Evolutionary conservation across 345 rosid genomes (phyloP), one percentile per base, ranked within the genome.

Genomic region (Arabis hirsuta): DNA sequence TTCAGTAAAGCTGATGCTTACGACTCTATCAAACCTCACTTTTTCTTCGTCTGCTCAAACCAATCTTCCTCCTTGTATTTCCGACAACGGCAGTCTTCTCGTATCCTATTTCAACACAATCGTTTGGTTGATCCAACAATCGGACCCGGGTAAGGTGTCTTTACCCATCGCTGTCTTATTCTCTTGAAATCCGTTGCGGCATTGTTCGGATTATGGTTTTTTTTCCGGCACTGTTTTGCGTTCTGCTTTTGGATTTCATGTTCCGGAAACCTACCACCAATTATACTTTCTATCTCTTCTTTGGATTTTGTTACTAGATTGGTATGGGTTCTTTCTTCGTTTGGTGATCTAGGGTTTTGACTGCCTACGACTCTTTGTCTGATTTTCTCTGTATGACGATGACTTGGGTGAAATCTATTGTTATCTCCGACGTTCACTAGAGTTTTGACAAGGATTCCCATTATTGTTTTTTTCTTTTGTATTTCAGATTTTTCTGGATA

Each of bases 1-100:
- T 76, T 76, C 59, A 55, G 75, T 55, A 70, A 69, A 69, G 71
- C 71, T 76, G 70, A 76, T 48, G 76, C 67, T 76, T 70, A 55
- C 71, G 79, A 63, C 79, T 76, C 71, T 56, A 57, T 62, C 72
- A 70, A 76, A 70, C 72, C 26, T 64, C 74, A 62, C 66, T 62
- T 76, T 68, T 61, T 62, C 42, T 43, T 54, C 63, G 48, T 26
- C 64, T 44, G 9, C 65, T 29, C 10, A 55, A 74, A 22, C 71
- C 20, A 61, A 48, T 68, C 74, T 22, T 60, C 76, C 10, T 69
- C 56, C 55, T 48, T 32, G 13, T 57, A 3, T 66, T 42, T 2
- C 31, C 78, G 19, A 42, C 45, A 42, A 73, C 32, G 8, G 43
- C 54, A 36, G 50, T 61, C 19, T 38, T 7, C 52, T 24, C 66